Conservation (phyloP, 2,329 filamentous ascomycete genomes). For the Colletotrichum salicis region DNA sequence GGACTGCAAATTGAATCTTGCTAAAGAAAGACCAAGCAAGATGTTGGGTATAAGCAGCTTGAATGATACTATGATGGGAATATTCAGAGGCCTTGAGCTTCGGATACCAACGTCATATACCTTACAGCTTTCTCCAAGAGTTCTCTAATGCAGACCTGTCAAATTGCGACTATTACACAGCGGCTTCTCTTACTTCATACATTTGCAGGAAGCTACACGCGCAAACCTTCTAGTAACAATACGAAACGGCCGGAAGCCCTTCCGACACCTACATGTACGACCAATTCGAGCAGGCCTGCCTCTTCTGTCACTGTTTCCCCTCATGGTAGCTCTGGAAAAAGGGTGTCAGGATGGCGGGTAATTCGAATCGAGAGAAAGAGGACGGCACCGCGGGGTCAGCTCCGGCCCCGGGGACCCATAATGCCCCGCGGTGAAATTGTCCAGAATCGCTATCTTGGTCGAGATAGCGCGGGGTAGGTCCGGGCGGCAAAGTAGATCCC, state of each 20-base stretch:
- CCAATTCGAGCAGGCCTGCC: constrained; percentile 14
- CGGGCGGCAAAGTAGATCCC: constrained; percentile 4
- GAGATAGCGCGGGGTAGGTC: neutral
- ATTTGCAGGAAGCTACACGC: neutral
- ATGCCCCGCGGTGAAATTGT: neutral
- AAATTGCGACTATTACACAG: neutral
- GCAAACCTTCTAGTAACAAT: neutral
- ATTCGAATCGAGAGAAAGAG: neutral
- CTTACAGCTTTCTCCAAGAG: neutral
- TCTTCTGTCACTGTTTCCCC: neutral
- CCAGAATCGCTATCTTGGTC: neutral
- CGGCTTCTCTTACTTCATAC: constrained; percentile 4
- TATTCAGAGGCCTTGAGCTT: neutral
- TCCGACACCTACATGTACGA: neutral
- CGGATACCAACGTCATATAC: neutral
- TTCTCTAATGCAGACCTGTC: neutral
- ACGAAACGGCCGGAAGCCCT: neutral
- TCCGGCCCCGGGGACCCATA: neutral
- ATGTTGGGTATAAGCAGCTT: too few relatives aligned
- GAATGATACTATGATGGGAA: too few relatives aligned
- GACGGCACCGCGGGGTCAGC: constrained; percentile 1
- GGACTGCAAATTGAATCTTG: too few relatives aligned
- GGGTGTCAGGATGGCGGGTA: neutral
- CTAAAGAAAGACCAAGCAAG: too few relatives aligned
- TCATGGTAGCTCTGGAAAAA: neutral